These are phyloP conservation scores for Gymnopus androsaceus DNA, from an alignment of 1,284 basidiomycete species.

Conservation along the genomic window DNA sequence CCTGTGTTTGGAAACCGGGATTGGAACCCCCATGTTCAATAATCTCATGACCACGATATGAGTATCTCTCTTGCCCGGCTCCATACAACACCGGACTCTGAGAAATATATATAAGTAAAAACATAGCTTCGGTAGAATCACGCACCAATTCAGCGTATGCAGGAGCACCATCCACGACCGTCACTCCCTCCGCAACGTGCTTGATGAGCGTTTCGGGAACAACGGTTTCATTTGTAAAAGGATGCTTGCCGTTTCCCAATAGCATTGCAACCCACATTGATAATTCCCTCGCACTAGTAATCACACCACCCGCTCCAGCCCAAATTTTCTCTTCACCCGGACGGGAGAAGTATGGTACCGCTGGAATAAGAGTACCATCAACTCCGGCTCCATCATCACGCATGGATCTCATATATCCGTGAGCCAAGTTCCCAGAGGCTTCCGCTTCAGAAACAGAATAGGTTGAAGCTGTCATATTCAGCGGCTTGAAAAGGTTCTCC, in stretches of 20 bases:
- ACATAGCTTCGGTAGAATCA: constrained; percentile 7
- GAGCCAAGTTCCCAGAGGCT: constrained; percentile 34
- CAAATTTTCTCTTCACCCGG: constrained; percentile 37
- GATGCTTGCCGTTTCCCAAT: constrained; percentile 44
- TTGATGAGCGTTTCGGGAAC: constrained; percentile 40
- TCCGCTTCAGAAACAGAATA: constrained; percentile 42
- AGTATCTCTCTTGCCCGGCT: constrained; percentile 40
- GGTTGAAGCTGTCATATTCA: constrained; percentile 46
- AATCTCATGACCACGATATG: constrained; percentile 43
- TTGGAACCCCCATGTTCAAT: constrained; percentile 42
- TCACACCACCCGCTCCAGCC: constrained; percentile 47
- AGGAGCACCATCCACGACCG: constrained; percentile 34
- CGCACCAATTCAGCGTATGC: constrained; percentile 35
- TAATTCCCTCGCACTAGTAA: constrained; percentile 40
- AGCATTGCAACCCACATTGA: constrained; percentile 45
- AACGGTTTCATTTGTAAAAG: constrained; percentile 39
- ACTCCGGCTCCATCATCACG: constrained; percentile 29
- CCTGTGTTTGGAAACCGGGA: constrained; percentile 43
- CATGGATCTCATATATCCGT: constrained; percentile 36
- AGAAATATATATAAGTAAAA: neutral
- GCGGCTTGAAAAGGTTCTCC: constrained; percentile 42
- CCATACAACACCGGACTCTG: constrained; percentile 40
- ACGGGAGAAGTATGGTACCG: constrained; percentile 37
- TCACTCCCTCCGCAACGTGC: constrained; percentile 37
- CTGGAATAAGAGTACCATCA: constrained; percentile 32